Evolutionary conservation across 352 stramenopile genomes (phyloP).

Genomic region (Globisporangium yorkense): DNA sequence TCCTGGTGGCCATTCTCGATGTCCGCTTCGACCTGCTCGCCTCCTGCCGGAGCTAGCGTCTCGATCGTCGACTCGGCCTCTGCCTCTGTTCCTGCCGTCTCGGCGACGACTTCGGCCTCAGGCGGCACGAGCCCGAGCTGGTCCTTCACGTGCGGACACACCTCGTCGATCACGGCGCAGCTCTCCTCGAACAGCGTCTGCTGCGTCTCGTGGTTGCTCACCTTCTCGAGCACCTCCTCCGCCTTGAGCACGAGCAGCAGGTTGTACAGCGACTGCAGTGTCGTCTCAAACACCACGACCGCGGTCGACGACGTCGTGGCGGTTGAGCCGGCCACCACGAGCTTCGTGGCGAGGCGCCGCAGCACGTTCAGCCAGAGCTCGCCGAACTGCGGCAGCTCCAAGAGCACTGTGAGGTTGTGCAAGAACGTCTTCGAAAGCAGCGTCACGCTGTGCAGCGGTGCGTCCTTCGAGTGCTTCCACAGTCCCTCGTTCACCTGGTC

Average conservation of each 20-base stretch:
- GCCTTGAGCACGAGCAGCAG: constrained; percentile 78
- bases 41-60: neutral
- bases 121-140: constrained; percentile 55
- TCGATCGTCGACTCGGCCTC: neutral
- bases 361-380: constrained; percentile 77
- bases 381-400: constrained; percentile 57
- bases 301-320: constrained; percentile 27
- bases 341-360: constrained; percentile 62
- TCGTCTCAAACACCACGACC: constrained; percentile 78
- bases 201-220: constrained; percentile 30
- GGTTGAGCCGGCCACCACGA: constrained; percentile 28
- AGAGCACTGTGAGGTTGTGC: constrained; percentile 72
- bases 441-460: constrained; percentile 75
- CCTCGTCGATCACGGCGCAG: constrained; percentile 59
- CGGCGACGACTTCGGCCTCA: constrained; percentile 4
- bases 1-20: neutral
- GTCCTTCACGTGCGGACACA: constrained; percentile 74
- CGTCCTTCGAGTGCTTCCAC: constrained; percentile 52
- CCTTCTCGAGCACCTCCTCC: constrained; percentile 62
- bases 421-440: constrained; percentile 85
- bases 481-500: constrained; percentile 65
- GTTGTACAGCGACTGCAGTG: constrained; percentile 84
- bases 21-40: neutral
- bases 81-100: neutral
- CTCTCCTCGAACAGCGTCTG: constrained; percentile 66